Percentiles rank a stretch among this genome's conserved stretches.
Conservation (phyloP, 2,329 filamentous ascomycete species). For the Fusarium veterinarium region DNA sequence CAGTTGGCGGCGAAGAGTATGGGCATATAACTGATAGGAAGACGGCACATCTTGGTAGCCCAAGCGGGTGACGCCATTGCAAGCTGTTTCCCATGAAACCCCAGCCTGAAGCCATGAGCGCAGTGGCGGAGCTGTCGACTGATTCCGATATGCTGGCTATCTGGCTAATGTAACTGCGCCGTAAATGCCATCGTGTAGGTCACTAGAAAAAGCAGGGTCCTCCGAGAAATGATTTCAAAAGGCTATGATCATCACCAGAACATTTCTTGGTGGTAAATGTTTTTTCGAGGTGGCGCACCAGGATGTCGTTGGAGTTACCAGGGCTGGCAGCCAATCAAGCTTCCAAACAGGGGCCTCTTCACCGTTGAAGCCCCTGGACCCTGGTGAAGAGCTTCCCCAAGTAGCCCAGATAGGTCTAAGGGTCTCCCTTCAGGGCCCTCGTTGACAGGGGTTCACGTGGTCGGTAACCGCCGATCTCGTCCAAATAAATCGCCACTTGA, state of each 20-base stretch:
- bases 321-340: constrained; percentile 38
- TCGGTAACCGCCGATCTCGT: constrained; percentile 37
- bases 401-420: constrained; percentile 29
- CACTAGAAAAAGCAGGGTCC: constrained; percentile 36
- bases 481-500: constrained; percentile 34
- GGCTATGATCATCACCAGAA: constrained; percentile 37
- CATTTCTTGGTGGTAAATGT: constrained; percentile 26
- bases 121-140: constrained; percentile 5
- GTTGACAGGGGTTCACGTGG: constrained; percentile 32
- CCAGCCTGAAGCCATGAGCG: constrained; percentile 10
- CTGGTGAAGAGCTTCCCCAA: constrained; percentile 10
- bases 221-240: constrained; percentile 32
- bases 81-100: constrained; percentile 16
- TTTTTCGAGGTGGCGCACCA: constrained; percentile 23
- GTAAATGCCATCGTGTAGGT: constrained; percentile 7
- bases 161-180: constrained; percentile 4
- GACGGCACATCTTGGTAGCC: constrained; percentile 30
- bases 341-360: constrained; percentile 2
- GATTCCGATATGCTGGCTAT: constrained; percentile 13
- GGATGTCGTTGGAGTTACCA: constrained; percentile 23
- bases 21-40: constrained; percentile 42
- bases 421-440: constrained; percentile 14
- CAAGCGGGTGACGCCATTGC: constrained; percentile 44
- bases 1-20: constrained; percentile 19
- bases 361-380: constrained; percentile 24